Conservation (phyloP, 2,329 filamentous ascomycete species). For the Penicillium psychrosexuale region DNA sequence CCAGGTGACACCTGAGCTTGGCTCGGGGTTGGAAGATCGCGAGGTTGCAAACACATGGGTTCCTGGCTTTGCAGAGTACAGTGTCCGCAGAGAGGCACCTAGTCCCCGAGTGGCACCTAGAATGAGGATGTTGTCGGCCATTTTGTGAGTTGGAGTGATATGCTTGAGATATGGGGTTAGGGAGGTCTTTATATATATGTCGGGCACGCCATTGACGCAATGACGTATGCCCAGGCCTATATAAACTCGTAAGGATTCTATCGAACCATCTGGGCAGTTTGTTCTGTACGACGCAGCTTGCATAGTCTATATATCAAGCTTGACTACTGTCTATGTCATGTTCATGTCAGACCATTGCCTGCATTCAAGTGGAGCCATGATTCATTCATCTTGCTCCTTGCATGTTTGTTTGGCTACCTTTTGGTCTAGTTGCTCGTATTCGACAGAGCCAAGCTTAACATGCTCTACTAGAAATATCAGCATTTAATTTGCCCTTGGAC, state of each 20-base stretch:
- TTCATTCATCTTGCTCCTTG: not conserved
- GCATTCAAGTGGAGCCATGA: not conserved
- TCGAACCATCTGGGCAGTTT: not conserved
- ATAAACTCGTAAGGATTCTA: not conserved
- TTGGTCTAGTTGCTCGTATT: not conserved
- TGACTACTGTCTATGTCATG: too few species aligned
- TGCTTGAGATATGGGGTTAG: not conserved
- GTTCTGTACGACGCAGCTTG: not conserved
- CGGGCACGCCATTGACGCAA: conserved; percentile 2
- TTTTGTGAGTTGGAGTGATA: conserved; percentile 7
- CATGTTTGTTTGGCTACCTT: not conserved
- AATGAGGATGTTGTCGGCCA: conserved; percentile 53
- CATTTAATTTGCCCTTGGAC: not conserved
- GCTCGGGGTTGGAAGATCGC: conserved; percentile 48
- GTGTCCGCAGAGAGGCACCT: conserved; percentile 58
- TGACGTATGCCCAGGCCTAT: not conserved
- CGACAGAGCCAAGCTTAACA: not conserved
- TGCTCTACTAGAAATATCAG: not conserved
- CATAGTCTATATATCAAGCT: not conserved
- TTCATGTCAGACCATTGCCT: not conserved
- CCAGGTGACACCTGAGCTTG: conserved; percentile 51
- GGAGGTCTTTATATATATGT: not conserved
- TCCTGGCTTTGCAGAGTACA: conserved; percentile 51
- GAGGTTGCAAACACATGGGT: conserved; percentile 60
- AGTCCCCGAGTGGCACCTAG: conserved; percentile 68